Conservation (phyloP, 139 green algal species). For the Chlamydomonas schloesseri region DNA sequence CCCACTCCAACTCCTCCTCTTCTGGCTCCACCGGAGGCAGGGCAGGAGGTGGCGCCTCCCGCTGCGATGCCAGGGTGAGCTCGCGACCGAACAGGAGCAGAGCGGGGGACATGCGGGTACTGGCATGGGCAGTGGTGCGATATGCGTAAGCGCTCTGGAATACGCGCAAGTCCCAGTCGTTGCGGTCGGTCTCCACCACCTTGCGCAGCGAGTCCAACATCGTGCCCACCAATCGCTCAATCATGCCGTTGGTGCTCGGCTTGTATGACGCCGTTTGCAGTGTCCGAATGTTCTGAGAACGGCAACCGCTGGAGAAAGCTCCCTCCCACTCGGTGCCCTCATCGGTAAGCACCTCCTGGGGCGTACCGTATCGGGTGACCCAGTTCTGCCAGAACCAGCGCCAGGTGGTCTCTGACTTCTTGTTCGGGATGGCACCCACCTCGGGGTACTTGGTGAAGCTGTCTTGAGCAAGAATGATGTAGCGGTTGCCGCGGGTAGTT, state of each 20-base stretch:
- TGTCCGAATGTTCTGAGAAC: background rate
- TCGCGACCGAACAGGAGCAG: background rate
- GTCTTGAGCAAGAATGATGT: background rate
- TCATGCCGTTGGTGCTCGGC: background rate
- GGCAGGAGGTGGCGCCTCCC: no score
- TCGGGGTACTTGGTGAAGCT: background rate
- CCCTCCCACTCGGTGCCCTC: background rate
- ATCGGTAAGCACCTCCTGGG: background rate
- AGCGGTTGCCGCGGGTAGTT: background rate
- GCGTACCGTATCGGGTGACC: background rate
- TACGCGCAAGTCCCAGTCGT: background rate
- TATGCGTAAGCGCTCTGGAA: background rate
- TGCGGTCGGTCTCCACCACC: background rate
- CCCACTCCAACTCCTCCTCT: no score
- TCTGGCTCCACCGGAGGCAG: no score
- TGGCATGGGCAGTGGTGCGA: background rate
- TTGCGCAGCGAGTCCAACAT: background rate
- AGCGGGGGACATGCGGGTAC: background rate
- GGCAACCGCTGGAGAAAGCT: background rate
- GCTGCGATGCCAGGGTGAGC: background rate
- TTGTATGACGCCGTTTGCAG: background rate
- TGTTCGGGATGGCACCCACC: background rate
- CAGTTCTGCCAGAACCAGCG: background rate
- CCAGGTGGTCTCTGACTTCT: background rate
- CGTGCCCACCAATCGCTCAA: background rate